These are phyloP conservation scores for Leptographium radiaticola DNA, from an alignment of 2,329 filamentous ascomycete genomes.

Conservation along the genomic window DNA sequence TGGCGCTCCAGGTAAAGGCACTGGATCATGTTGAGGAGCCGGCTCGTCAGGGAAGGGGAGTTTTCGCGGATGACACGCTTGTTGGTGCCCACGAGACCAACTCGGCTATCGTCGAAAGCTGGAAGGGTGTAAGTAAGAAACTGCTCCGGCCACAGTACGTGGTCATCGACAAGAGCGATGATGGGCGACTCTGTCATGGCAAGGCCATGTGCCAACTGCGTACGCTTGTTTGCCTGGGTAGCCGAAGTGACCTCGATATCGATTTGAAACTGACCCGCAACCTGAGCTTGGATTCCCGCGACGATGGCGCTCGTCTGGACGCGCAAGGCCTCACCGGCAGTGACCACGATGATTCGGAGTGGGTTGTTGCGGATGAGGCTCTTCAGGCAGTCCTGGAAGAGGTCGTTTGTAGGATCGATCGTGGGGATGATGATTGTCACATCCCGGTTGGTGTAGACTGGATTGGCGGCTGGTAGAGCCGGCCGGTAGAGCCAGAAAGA, in stretches of 20 bases:
- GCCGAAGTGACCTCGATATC: constrained; percentile 20
- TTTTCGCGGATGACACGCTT: constrained; percentile 35
- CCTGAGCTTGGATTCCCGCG: background rate
- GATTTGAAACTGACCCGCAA: background rate
- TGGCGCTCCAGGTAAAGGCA: constrained; percentile 47
- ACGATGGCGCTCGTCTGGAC: constrained; percentile 10
- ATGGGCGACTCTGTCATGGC: constrained; percentile 24
- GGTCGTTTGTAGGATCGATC: constrained; percentile 25
- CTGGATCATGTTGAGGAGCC: constrained; percentile 41
- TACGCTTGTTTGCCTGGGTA: constrained; percentile 30
- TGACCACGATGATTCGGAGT: constrained; percentile 28
- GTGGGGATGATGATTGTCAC: constrained; percentile 40
- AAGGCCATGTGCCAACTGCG: constrained; percentile 30
- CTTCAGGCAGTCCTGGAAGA: constrained; percentile 28
- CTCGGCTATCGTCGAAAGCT: constrained; percentile 25
- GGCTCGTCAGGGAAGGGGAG: constrained; percentile 14
- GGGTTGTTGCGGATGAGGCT: constrained; percentile 27
- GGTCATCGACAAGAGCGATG: constrained; percentile 36
- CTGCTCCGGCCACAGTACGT: constrained; percentile 32
- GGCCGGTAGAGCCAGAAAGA: constrained; percentile 28
- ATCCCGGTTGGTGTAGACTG: constrained; percentile 22
- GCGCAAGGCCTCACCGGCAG: constrained; percentile 22
- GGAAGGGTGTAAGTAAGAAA: constrained; percentile 31
- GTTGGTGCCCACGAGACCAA: constrained; percentile 43
- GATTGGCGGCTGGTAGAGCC: constrained; percentile 13